Base-by-base conservation (phyloP, 805 yeast genomes). In the Zygotorulaspora florentina region DNA sequence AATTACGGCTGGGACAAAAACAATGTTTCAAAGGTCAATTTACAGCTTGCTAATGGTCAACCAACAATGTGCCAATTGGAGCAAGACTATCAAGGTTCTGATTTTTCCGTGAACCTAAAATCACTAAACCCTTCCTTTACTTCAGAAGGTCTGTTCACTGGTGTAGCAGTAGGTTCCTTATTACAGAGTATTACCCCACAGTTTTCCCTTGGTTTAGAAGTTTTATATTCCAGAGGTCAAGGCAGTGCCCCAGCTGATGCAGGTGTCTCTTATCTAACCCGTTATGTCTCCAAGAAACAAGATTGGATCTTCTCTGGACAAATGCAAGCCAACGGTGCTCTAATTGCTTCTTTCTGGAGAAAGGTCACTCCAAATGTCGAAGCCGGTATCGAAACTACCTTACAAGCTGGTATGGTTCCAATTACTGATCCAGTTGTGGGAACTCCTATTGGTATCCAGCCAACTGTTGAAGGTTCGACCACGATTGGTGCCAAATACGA, bases 401-500 rank as follows among this genome's bases (percentile, higher is more conserved):
- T 88, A 62, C 82, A 82, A 64, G 91, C 95, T 35, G 75, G 82
- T 53, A 74, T 85, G 73, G 74, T 73, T 55, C 93, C 89, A 65
- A 78, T 84, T 56, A 79, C 81, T 45, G 86, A 83, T 66, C 80
- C 84, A 40, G 74, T 86, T 68, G 75, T 83, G 76, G 87, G 88
- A 59, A 76, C 81, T 43, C 85, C 91, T 63, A 80, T 86, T 53
- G 90, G 91, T 50, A 79, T 82, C 58, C 88, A 87, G 66, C 87
- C 95, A 28, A 81, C 84, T 36, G 75, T 90, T 48, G 96, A 91
- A 65, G 98, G 96, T 64, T 77, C 79, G 61, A 90, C 99, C 58
- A 86, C 96, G 50, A 66, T 91, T 47, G 99, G 97, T 71, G 96
- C 96, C 61, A 93, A 91, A 73, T 91, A 91, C 71, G 98, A 93